Evolutionary conservation across 2,329 filamentous ascomycete species (phyloP), one percentile per base, ranked within the genome.

Genomic region (Dothistroma pini): DNA sequence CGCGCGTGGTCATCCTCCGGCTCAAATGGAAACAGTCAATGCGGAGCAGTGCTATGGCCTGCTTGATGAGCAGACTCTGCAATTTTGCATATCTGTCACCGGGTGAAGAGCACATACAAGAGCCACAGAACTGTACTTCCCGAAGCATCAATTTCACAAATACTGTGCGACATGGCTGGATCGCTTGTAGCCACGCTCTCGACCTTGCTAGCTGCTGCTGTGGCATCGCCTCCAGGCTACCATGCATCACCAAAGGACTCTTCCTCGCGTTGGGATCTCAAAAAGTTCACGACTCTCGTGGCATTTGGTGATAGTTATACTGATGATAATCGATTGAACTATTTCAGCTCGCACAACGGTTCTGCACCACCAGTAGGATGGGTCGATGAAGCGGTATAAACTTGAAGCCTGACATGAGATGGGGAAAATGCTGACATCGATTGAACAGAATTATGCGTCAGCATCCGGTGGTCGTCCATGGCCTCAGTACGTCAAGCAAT

Each of bases 231-330:
- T 9, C 16, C 41, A n/a, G 16, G 14, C 3, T 19, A 38, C 10
- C 34, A 38, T 38, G 34, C 14, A n/a, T 14, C 41, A 19, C 14
- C 16, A n/a, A 19, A 44, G 14, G 41, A 9, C 14, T 3, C 16
- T 44, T 44, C 41, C 8, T 44, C 41, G n/a, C n/a, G 9, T 44
- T 79, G 77, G 79, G 68, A 71, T 47, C 64, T 80, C 47, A 74
- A 75, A 34, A 77, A 79, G 41, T 86, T 90, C 70, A 80, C 84
- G 31, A 87, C 84, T 54, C 72, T 91, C 41, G 82, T 91, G 44
- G 81, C 86, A 0, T 91, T 92, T 70, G 89, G 89, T 12, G 88
- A 91, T 73, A 90, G 87, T 74, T 92, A 89, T 70, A 68, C 64
- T 11, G 90, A 93, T 70, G 87, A 91, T 68, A 84, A 82, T 12